Evolutionary conservation across 179 eudicot genomes (phyloP), one percentile per base, ranked within the genome.

Genomic region (Beta macrorhiza): DNA sequence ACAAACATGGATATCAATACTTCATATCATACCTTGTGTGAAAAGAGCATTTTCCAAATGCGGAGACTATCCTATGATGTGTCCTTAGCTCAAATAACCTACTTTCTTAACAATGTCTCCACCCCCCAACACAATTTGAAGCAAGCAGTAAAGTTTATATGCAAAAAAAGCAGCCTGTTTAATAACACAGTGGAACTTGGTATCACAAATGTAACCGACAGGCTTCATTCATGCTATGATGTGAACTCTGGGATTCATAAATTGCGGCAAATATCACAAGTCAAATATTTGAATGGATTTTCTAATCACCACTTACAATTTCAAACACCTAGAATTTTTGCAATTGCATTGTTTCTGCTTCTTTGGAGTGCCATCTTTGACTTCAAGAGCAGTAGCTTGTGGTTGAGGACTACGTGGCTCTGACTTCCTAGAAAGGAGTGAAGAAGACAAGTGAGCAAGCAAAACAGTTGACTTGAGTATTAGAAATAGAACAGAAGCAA

Each of bases 321-420:
- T 92, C 86, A 92, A 86, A 82, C 95, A 92, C 74, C 87, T 79
- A 42, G 93, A 92, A 82, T 87, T 85, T 80, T 85, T 90, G 84
- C 95, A 92, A 70, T 88, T 90, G 73, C 95, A 92, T 70, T 86
- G 93, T 81, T 88, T 92, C 68, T 68, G 87, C 79, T 89, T 92
- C 89, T 90, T 89, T 11, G 87, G 88, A 80, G 92, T 88, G 74
- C 84, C 86, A 69, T 84, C 87, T 78, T 81, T 89, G 32, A 65
- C 73, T 70, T 87, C 89, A 76, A 68, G 68, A 62, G 32, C 88
- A 75, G 53, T 25, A 73, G 72, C 78, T 59, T 78, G 79, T 17
- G 69, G 74, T 76, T 67, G 88, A 70, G 85, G 76, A 67, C 76
- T 82, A 61, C 90, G 89, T 57, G 92, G 84, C 59, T 87, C 89